Base-by-base conservation (phyloP, 2,329 filamentous ascomycete genomes). In the Coniochaeta sp. region DNA sequence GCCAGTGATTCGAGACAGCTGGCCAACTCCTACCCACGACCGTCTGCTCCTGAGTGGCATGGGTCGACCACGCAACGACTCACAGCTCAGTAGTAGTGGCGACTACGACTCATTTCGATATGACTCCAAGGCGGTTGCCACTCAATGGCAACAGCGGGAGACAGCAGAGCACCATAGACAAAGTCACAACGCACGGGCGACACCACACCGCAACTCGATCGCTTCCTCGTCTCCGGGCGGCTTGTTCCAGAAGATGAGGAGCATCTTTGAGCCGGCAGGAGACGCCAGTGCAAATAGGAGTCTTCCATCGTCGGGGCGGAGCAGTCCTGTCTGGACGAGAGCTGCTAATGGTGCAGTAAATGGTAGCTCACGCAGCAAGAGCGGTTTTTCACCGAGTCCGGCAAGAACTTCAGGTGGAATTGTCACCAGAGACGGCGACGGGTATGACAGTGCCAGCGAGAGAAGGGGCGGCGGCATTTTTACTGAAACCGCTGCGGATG, bases 201-300 rank as follows among this genome's bases (percentile, higher is more conserved):
- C 47, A 12, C 24, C 4, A 16, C 47, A 30, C n/a, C 47, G 47
- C 14, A 56, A 55, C 58, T 52, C 34, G 36, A 56, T 52, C 59
- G 58, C 52, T 60, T 26, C 14, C 58, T 62, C 58, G 58, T 38
- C 68, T 1, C 65, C 69, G 1, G 68, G 67, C 10, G 69, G 66
- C 16, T 64, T 77, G 22, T 77, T 78, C 66, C 70, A 73, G 58
- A 70, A 71, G 34, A 74, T 78, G 71, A 71, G 75, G 24, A 75
- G 65, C 60, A 72, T 78, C 44, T 78, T 77, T 58, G 75, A 77
- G 61, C 47, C 66, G 65, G 28, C 61, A 44, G 55, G 34, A 42
- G 62, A 60, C 58, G 24, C 47, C 6, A 52, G 9, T 24, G 22
- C 47, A 17, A 52, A 52, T 28, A 22, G 47, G 22, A 52, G 47